Percentiles rank a stretch among this genome's conserved stretches.
These are phyloP conservation scores for Volvox reticuliferus DNA, from an alignment of 139 green algal genomes.

Conservation along the genomic window DNA sequence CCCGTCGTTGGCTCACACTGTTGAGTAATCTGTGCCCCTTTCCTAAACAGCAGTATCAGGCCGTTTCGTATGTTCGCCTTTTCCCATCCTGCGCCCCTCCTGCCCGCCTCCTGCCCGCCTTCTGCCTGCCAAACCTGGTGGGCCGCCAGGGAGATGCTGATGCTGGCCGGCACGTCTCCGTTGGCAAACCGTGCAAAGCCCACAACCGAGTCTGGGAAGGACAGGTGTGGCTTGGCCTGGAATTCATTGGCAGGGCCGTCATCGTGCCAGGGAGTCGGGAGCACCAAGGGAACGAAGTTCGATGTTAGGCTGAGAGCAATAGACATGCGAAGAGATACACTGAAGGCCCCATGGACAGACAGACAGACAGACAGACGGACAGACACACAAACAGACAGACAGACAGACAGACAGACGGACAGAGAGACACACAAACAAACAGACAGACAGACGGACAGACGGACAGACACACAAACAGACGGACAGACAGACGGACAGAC, in stretches of 20 bases:
- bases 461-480: not conserved
- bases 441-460: not conserved
- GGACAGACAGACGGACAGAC: not conserved
- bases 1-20: no score
- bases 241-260: no score
- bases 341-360: no score
- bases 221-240: conserved; percentile 49
- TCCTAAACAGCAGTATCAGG: no score
- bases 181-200: conserved; percentile 45
- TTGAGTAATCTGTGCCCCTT: no score
- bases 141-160: conserved; percentile 64
- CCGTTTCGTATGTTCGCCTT: no score
- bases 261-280: not conserved
- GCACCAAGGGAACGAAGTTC: not conserved
- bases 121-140: not conserved
- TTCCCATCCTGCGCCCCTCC: no score
- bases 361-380: not conserved
- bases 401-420: not conserved
- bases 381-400: not conserved
- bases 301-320: not conserved
- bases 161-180: conserved; percentile 19
- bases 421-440: no score
- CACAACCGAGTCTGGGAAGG: conserved; percentile 58
- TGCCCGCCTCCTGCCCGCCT: not conserved
- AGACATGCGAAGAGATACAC: not conserved